These are phyloP conservation scores for Didymella pomorum DNA, from an alignment of 2,329 filamentous ascomycete species.

Conservation along the genomic window DNA sequence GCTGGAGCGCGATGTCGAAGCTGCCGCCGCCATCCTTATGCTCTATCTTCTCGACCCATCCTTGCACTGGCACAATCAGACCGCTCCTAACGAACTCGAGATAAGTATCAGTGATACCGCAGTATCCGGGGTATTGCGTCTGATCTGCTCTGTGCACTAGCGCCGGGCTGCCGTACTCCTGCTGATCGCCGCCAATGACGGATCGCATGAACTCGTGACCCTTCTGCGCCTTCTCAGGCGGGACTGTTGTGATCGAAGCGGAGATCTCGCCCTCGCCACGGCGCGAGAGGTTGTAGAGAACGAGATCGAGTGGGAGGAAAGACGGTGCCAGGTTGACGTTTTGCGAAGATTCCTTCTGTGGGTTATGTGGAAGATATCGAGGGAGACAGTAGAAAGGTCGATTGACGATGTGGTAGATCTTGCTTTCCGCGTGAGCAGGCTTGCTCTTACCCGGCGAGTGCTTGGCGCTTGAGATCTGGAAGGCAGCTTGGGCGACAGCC, in stretches of 20 bases:
- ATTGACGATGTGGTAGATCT: slow-evolving; percentile 73
- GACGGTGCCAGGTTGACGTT: slow-evolving; percentile 57
- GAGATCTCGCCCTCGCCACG: slow-evolving; percentile 65
- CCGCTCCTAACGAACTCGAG: slow-evolving; percentile 75
- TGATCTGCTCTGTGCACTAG: slow-evolving; percentile 54
- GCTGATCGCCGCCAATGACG: slow-evolving; percentile 57
- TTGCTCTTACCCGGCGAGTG: slow-evolving; percentile 58
- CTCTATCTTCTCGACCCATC: slow-evolving; percentile 44
- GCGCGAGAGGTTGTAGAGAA: slow-evolving; percentile 73
- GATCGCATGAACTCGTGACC: slow-evolving; percentile 60
- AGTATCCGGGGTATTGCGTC: slow-evolving; percentile 65
- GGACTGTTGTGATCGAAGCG: slow-evolving; percentile 71
- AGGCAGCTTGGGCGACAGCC: slow-evolving; percentile 74
- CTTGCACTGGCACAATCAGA: slow-evolving; percentile 51
- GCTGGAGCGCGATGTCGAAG: slow-evolving; percentile 21
- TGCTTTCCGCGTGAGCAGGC: slow-evolving; percentile 52
- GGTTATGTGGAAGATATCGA: slow-evolving; percentile 52
- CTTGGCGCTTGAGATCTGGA: slow-evolving; percentile 71
- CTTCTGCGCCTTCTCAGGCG: slow-evolving; percentile 63
- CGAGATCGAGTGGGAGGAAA: slow-evolving; percentile 77
- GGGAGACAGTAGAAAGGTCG: slow-evolving; percentile 78
- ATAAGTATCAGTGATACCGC: slow-evolving; percentile 77
- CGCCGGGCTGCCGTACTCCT: slow-evolving; percentile 45
- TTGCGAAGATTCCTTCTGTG: slow-evolving; percentile 29
- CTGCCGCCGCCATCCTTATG: slow-evolving; percentile 7